Evolutionary conservation across 352 stramenopile species (phyloP).

Genomic region (Phytopythium kandeliae): DNA sequence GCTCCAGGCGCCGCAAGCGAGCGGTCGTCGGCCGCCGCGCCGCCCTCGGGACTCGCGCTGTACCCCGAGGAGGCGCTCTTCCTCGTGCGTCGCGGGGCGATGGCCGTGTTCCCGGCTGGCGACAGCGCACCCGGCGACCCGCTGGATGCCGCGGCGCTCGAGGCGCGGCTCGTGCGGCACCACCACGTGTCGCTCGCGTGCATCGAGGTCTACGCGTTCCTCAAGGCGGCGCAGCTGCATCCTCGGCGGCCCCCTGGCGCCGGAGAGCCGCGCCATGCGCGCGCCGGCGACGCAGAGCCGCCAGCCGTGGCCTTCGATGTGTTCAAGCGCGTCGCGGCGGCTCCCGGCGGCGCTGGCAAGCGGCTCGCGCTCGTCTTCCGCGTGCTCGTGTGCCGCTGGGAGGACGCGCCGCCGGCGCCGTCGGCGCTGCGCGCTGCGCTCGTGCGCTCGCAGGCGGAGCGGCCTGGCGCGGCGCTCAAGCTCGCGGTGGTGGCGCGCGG

Average conservation of each 20-base stretch:
- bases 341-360: conserved; percentile 22
- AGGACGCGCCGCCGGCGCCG: conserved; percentile 24
- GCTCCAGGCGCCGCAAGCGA: too few relatives aligned
- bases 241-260: conserved; percentile 35
- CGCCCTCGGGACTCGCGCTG: conserved; percentile 52
- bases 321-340: conserved; percentile 33
- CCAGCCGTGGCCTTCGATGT: conserved; percentile 48
- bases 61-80: conserved; percentile 70
- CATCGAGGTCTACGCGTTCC: conserved; percentile 47
- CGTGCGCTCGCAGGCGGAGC: neutral
- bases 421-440: conserved; percentile 10
- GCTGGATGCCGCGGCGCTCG: conserved; percentile 22
- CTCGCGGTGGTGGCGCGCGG: conserved; percentile 53
- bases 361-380: conserved; percentile 44
- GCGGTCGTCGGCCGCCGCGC: conserved; percentile 29
- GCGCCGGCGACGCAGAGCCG: too few relatives aligned
- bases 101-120: conserved; percentile 30
- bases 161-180: conserved; percentile 18
- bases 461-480: conserved; percentile 37
- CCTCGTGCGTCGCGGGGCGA: conserved; percentile 42
- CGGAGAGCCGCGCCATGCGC: too few relatives aligned
- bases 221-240: conserved; percentile 67
- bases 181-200: conserved; percentile 29
- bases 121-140: neutral
- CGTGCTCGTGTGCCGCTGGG: conserved; percentile 43